These are phyloP conservation scores for Trichophyton verrucosum DNA, from an alignment of 2,329 filamentous ascomycete genomes.

Conservation along the genomic window DNA sequence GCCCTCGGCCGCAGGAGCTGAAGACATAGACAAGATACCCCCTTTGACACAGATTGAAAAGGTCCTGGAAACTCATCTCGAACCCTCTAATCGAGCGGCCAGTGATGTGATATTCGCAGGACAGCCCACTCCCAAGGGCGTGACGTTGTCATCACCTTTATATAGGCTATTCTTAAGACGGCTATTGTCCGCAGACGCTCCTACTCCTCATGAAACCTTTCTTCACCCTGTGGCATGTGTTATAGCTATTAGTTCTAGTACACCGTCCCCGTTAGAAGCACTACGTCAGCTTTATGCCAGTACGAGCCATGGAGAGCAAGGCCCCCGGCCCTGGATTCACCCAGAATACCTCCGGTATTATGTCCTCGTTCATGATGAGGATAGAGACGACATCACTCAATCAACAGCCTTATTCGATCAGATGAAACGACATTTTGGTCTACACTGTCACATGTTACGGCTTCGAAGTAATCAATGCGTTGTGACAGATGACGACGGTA, in stretches of 20 bases:
- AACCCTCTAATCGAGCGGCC: conserved; percentile 51
- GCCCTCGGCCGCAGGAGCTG: background rate
- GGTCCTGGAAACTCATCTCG: conserved; percentile 66
- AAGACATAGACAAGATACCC: conserved; percentile 22
- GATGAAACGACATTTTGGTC: conserved; percentile 96
- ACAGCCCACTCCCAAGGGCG: conserved; percentile 19
- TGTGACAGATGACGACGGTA: conserved; percentile 81
- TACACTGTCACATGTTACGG: conserved; percentile 86
- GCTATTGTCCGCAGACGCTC: conserved; percentile 63
- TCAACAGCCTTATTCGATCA: conserved; percentile 88
- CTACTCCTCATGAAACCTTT: conserved; percentile 83
- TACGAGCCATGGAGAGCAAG: conserved; percentile 63
- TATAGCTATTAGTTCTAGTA: conserved; percentile 87
- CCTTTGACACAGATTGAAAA: conserved; percentile 55
- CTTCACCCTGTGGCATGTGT: conserved; percentile 88
- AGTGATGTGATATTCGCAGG: conserved; percentile 15
- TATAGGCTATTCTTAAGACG: conserved; percentile 76
- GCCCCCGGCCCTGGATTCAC: conserved; percentile 73
- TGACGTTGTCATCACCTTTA: conserved; percentile 54
- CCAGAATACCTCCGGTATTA: conserved; percentile 92
- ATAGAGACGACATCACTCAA: conserved; percentile 80
- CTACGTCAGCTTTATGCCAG: conserved; percentile 71
- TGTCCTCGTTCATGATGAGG: conserved; percentile 90
- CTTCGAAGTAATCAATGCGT: conserved; percentile 74
- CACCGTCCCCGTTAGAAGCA: conserved; percentile 71